phyloP scores from a whole-genome alignment of 768 basidiomycete genomes.

The Leccinum subtestaceum region DNA sequence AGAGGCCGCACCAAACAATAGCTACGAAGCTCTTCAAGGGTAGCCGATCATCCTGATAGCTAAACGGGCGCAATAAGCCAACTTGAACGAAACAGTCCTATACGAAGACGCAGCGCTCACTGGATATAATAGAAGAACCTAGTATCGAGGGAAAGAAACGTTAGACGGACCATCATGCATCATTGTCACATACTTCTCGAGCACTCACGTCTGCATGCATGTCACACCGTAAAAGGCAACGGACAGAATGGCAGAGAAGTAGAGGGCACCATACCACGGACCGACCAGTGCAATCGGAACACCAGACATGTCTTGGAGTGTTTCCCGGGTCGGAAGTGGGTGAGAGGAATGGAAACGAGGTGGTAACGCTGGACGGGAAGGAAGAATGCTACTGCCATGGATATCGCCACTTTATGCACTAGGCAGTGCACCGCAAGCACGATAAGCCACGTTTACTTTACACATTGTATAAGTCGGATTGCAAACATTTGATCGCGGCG shows the following conservation, averaged over 20 bases:
- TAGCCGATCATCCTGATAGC: constrained; percentile 2
- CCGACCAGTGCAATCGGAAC: background rate
- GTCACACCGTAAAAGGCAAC: constrained; percentile 3
- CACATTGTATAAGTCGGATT: background rate
- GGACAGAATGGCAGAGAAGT: constrained; percentile 3
- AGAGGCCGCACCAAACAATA: background rate
- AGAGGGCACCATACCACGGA: background rate
- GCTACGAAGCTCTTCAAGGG: background rate
- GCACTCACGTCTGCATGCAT: constrained; percentile 7
- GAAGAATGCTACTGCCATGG: background rate
- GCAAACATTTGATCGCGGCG: background rate
- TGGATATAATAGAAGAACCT: constrained; percentile 8
- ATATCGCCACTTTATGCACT: background rate
- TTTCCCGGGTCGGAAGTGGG: background rate
- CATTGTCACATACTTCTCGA: background rate
- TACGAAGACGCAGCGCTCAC: background rate
- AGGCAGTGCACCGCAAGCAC: background rate
- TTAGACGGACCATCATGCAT: background rate
- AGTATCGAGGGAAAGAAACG: background rate
- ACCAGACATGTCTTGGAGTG: background rate
- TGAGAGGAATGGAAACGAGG: background rate
- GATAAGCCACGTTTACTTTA: background rate
- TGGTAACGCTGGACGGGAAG: background rate
- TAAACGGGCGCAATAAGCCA: background rate
- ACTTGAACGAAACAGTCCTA: background rate